A percentile compares a stretch with the other conserved stretches of the same genome.
Evolutionary conservation across 2,329 filamentous ascomycete genomes (phyloP).

Genomic region (Pseudomassariella vexata): DNA sequence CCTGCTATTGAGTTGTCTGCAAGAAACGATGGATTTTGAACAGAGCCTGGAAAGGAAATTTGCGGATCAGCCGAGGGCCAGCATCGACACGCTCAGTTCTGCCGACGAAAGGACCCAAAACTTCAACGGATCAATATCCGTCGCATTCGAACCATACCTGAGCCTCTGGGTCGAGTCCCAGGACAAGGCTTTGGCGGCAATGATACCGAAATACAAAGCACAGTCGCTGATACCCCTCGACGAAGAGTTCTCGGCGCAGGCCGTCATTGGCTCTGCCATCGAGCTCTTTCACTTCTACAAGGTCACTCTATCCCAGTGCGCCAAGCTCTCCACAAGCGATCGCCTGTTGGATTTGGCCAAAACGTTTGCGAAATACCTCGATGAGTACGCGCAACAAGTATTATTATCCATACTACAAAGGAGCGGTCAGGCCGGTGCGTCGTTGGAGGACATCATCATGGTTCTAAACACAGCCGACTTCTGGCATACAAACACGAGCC

Average conservation of each 20-base stretch:
- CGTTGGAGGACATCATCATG: constrained; percentile 71
- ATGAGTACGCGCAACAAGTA: constrained; percentile 92
- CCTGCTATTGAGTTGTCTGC: constrained; percentile 77
- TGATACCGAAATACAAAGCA: constrained; percentile 83
- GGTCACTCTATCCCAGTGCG: constrained; percentile 85
- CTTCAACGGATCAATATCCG: constrained; percentile 88
- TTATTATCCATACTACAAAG: constrained; percentile 64
- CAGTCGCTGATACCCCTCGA: constrained; percentile 76
- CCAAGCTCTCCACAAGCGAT: constrained; percentile 89
- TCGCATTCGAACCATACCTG: constrained; percentile 94
- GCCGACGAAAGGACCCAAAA: constrained; percentile 68
- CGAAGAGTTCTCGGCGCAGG: constrained; percentile 86
- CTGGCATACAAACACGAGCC: constrained; percentile 87
- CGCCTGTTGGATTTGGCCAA: constrained; percentile 78
- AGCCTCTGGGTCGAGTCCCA: constrained; percentile 97
- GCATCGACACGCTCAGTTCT: constrained; percentile 84
- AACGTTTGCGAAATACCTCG: constrained; percentile 86
- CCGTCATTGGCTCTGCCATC: constrained; percentile 88
- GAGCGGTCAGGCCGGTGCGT: constrained; percentile 46
- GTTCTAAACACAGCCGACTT: constrained; percentile 97
- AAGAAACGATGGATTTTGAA: constrained; percentile 96
- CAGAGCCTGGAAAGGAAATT: constrained; percentile 85
- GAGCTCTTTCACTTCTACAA: constrained; percentile 98
- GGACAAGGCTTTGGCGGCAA: constrained; percentile 74
- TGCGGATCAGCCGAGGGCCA: constrained; percentile 65